Conservation (phyloP, 2,329 filamentous ascomycete genomes). For the Colletotrichum nymphaeae region DNA sequence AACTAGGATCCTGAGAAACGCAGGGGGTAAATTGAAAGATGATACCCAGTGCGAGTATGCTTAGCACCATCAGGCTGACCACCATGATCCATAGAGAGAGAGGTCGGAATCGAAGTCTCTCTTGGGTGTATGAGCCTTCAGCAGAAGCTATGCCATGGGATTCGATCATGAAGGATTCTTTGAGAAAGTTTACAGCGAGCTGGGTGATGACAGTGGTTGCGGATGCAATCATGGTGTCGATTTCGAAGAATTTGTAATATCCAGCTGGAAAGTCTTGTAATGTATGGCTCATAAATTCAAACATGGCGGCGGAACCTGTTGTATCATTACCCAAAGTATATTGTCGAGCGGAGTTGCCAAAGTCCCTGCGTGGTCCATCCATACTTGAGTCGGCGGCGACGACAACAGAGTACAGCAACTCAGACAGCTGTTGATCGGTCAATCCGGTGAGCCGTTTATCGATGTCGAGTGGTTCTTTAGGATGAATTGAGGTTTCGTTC, state of each 20-base stretch:
- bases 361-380: background rate
- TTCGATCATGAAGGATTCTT: background rate
- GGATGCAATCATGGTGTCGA: background rate
- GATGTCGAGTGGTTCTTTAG: background rate
- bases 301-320: background rate
- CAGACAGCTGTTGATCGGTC: background rate
- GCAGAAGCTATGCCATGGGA: background rate
- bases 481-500: background rate
- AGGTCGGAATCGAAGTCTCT: background rate
- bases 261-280: background rate
- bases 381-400: background rate
- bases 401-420: background rate
- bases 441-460: background rate
- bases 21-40: background rate
- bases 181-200: background rate
- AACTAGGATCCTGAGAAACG: background rate
- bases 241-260: background rate
- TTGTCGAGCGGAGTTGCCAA: background rate
- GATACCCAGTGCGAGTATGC: background rate
- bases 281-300: background rate
- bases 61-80: background rate
- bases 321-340: background rate
- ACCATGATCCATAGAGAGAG: background rate
- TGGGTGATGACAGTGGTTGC: background rate
- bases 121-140: background rate